Percentiles rank a stretch among this genome's conserved stretches.
These are phyloP conservation scores for Fraxinus sp. DNA, from an alignment of 305 asterid species.

Conservation along the genomic window DNA sequence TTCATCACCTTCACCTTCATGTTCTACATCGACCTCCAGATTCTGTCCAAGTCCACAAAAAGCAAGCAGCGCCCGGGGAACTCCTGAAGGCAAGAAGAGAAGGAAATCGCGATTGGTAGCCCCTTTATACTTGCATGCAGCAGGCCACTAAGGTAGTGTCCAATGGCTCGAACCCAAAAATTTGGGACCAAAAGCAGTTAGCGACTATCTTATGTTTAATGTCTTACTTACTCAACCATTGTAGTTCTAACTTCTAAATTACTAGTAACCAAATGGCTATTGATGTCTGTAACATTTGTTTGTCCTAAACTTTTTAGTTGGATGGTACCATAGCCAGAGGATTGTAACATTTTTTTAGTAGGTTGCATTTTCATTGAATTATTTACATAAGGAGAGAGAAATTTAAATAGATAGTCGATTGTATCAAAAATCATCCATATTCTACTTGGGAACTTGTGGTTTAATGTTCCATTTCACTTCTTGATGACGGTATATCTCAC, in stretches of 20 bases:
- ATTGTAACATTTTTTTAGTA: neutral
- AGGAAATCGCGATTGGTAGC: slow-evolving; percentile 49
- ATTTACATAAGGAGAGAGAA: neutral
- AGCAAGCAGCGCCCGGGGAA: slow-evolving; percentile 39
- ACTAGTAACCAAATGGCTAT: neutral
- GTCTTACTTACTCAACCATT: neutral
- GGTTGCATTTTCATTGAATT: neutral
- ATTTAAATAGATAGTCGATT: neutral
- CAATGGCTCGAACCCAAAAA: neutral
- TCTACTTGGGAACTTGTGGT: neutral
- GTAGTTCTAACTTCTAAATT: neutral
- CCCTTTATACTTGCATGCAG: slow-evolving; percentile 46
- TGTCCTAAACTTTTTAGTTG: slow-evolving; percentile 10
- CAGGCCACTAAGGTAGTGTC: slow-evolving; percentile 17
- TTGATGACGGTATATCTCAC: neutral
- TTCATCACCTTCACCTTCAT: slow-evolving; percentile 50
- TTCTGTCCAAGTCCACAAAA: slow-evolving; percentile 39
- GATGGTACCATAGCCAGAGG: neutral
- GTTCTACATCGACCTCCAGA: slow-evolving; percentile 17
- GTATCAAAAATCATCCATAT: neutral
- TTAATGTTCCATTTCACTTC: neutral
- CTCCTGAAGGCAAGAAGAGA: slow-evolving; percentile 84
- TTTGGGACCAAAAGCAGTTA: neutral
- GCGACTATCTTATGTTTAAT: neutral
- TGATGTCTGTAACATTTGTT: slow-evolving; percentile 24